phyloP scores from a whole-genome alignment of 2,329 filamentous ascomycete genomes.

The Trichoderma afroharzianum region DNA sequence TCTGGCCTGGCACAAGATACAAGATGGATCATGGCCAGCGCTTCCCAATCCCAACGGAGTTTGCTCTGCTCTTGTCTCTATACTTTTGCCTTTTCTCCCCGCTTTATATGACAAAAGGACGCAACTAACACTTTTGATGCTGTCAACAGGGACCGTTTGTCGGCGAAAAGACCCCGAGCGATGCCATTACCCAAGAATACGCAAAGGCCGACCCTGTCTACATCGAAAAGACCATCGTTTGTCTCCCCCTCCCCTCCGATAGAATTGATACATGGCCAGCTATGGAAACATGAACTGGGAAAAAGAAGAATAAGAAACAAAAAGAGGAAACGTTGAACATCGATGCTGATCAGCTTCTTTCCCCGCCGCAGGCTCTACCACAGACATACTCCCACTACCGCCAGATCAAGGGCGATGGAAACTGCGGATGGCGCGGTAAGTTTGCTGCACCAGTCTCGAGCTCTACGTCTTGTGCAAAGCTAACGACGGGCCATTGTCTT shows the following conservation, averaged over 20 bases:
- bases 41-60: background rate
- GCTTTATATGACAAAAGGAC: background rate
- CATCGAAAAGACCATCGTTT: slow-evolving; percentile 80
- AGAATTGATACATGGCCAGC: background rate
- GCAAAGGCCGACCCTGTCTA: slow-evolving; percentile 82
- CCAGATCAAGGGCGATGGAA: slow-evolving; percentile 84
- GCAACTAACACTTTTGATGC: background rate
- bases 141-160: slow-evolving; percentile 71
- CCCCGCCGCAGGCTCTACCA: slow-evolving; percentile 62
- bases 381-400: slow-evolving; percentile 85
- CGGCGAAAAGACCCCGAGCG: slow-evolving; percentile 71
- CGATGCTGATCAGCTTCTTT: slow-evolving; percentile 19
- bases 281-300: background rate
- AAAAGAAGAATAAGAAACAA: background rate
- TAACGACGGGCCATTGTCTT: background rate
- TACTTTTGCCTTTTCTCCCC: background rate
- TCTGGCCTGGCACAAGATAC: background rate
- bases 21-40: background rate
- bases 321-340: background rate
- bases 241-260: slow-evolving; percentile 30
- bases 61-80: background rate
- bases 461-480: background rate
- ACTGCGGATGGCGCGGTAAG: slow-evolving; percentile 97
- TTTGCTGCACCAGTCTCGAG: slow-evolving; percentile 19
- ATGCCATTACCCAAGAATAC: slow-evolving; percentile 78